Percentiles rank a stretch among this genome's conserved stretches.
Conservation (phyloP, 2,329 filamentous ascomycete species). For the Colletotrichum lupini region DNA sequence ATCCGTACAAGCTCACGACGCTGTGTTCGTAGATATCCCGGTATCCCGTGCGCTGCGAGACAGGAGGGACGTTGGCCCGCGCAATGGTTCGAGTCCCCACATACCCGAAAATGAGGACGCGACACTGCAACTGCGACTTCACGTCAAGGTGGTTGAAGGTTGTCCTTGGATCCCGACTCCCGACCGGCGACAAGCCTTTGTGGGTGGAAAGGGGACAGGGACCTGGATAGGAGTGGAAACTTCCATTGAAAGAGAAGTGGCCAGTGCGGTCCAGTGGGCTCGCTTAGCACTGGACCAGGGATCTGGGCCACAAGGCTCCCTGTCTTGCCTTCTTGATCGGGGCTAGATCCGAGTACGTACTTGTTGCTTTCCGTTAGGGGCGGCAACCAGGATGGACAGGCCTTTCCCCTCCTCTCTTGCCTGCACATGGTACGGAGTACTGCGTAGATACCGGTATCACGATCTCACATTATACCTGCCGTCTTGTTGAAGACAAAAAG, state of each 20-base stretch:
- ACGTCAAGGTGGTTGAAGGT: too few relatives aligned
- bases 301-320: slow-evolving; percentile 12
- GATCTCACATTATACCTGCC: background rate
- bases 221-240: background rate
- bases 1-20: background rate
- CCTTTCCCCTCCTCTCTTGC: too few relatives aligned
- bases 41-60: background rate
- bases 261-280: background rate
- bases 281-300: slow-evolving; percentile 16
- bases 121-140: background rate
- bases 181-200: slow-evolving; percentile 1
- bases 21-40: background rate
- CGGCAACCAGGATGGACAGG: background rate
- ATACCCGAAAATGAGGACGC: slow-evolving; percentile 11
- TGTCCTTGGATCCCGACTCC: slow-evolving; percentile 2
- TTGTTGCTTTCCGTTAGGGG: background rate
- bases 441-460: background rate
- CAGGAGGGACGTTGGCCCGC: background rate
- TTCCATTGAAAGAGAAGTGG: background rate
- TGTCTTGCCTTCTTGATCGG: background rate
- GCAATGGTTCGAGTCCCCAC: slow-evolving; percentile 17
- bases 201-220: background rate
- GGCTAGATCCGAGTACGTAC: background rate
- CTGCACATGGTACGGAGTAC: background rate
- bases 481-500: background rate